These are phyloP conservation scores for Saururus chinensis DNA, from an alignment of 164 flowering plant genomes.

Conservation along the genomic window DNA sequence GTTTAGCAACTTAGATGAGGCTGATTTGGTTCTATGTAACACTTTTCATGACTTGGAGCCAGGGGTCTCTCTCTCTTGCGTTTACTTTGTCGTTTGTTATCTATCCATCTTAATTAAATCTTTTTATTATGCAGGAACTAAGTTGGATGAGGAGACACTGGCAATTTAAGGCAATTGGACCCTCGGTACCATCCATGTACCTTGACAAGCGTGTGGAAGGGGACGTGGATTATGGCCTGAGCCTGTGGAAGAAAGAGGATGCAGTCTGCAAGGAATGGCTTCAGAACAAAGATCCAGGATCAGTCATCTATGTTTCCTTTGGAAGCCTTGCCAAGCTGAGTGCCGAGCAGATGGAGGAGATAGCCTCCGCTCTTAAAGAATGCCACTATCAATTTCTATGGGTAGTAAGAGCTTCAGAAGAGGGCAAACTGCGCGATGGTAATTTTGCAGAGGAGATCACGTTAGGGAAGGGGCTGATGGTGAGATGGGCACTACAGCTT, in stretches of 20 bases:
- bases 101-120: not conserved
- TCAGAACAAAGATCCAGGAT: slow-evolving; percentile 9
- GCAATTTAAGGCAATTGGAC: slow-evolving; percentile 19
- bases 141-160: slow-evolving; percentile 15
- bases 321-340: slow-evolving; percentile 18
- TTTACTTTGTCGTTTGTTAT: not conserved
- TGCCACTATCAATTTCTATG: too few relatives aligned
- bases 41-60: slow-evolving; percentile 17
- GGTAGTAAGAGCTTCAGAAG: too few relatives aligned
- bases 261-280: slow-evolving; percentile 22
- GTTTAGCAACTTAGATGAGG: slow-evolving; percentile 14
- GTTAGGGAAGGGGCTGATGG: too few relatives aligned
- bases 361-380: slow-evolving; percentile 16
- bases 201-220: slow-evolving; percentile 9
- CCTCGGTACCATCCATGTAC: slow-evolving; percentile 27
- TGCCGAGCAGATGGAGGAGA: slow-evolving; percentile 25
- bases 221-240: slow-evolving; percentile 20
- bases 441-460: too few relatives aligned
- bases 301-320: slow-evolving; percentile 29
- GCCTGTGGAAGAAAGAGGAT: slow-evolving; percentile 11
- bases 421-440: too few relatives aligned
- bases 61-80: slow-evolving; percentile 5
- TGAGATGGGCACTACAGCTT: too few relatives aligned
- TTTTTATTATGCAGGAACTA: slow-evolving; percentile 4
- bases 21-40: slow-evolving; percentile 11